A percentile compares a stretch with the other conserved stretches of the same genome.
Conservation (phyloP, 2,329 filamentous ascomycete genomes). For the Ceratocystiopsis sp. region DNA sequence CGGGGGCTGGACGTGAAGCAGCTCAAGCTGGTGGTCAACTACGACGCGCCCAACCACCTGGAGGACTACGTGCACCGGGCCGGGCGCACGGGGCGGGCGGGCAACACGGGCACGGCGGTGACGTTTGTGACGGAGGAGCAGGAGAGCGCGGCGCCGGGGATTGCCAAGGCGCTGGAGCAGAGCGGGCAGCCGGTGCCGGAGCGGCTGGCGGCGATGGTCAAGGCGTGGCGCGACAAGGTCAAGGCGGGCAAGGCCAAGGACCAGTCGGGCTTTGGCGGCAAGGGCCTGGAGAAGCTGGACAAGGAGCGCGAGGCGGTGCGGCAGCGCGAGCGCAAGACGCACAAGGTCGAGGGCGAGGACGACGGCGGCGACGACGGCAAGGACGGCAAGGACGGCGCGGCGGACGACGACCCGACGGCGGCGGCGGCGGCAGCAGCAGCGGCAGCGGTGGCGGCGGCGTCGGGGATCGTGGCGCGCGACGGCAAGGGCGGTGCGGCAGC, state of each 20-base stretch:
- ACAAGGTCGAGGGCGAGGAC: conserved; percentile 71
- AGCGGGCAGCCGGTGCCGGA: conserved; percentile 74
- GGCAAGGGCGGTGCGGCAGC: not conserved
- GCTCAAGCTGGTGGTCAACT: conserved; percentile 90
- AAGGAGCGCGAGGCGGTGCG: conserved; percentile 79
- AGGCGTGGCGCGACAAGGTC: conserved; percentile 72
- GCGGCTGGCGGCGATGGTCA: conserved; percentile 45
- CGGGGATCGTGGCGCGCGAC: conserved; percentile 37
- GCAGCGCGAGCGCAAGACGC: conserved; percentile 71
- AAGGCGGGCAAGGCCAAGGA: conserved; percentile 85
- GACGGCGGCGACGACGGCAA: conserved; percentile 60
- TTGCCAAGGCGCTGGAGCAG: conserved; percentile 82
- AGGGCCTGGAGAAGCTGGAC: conserved; percentile 81
- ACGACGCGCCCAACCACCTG: conserved; percentile 80
- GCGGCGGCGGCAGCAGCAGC: conserved; percentile 8
- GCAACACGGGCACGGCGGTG: conserved; percentile 85
- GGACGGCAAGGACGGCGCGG: conserved; percentile 47
- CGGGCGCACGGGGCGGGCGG: conserved; percentile 83
- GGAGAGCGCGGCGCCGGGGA: conserved; percentile 75
- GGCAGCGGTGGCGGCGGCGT: conserved; percentile 46
- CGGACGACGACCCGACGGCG: conserved; percentile 34
- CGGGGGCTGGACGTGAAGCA: conserved; percentile 93
- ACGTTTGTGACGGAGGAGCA: conserved; percentile 88
- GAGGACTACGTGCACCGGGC: conserved; percentile 95
- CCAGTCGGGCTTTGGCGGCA: conserved; percentile 81